Conservation (phyloP, 176 grass and related monocot species). For the Phragmites australis region DNA sequence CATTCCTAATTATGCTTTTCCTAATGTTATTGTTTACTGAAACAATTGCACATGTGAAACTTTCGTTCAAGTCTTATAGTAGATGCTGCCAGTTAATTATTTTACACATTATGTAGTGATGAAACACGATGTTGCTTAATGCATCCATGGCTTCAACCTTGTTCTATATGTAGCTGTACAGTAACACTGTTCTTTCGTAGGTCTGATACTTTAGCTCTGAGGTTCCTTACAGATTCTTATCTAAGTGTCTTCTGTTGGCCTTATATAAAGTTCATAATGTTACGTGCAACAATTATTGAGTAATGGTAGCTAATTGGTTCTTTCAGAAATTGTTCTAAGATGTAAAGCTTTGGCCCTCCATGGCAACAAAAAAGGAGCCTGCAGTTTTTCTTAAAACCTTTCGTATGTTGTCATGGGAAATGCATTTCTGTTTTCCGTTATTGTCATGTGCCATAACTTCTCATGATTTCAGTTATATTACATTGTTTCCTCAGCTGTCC, state of each 20-base stretch:
- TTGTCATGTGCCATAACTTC: conserved; percentile 19
- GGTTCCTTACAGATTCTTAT: background rate
- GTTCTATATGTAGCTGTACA: background rate
- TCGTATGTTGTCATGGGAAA: conserved; percentile 23
- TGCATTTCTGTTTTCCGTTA: background rate
- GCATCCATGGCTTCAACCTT: background rate
- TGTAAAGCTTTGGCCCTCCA: background rate
- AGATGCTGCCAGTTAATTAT: background rate
- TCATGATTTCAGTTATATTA: conserved; percentile 26
- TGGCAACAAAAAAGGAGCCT: background rate
- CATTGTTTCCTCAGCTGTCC: conserved; percentile 52
- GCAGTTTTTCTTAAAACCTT: conserved; percentile 1
- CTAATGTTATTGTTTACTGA: background rate
- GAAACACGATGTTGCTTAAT: background rate
- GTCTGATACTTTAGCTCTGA: conserved; percentile 15
- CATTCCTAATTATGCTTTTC: background rate
- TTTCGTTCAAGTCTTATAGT: background rate
- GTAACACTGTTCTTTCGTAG: background rate
- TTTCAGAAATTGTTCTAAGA: conserved; percentile 1
- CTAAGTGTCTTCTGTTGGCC: background rate
- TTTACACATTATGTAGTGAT: background rate
- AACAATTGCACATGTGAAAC: background rate
- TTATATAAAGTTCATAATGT: conserved; percentile 13
- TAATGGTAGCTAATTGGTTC: conserved; percentile 6
- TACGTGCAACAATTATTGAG: background rate